phyloP scores from a whole-genome alignment of 257 asterid species.

The Solanum paucissectum region DNA sequence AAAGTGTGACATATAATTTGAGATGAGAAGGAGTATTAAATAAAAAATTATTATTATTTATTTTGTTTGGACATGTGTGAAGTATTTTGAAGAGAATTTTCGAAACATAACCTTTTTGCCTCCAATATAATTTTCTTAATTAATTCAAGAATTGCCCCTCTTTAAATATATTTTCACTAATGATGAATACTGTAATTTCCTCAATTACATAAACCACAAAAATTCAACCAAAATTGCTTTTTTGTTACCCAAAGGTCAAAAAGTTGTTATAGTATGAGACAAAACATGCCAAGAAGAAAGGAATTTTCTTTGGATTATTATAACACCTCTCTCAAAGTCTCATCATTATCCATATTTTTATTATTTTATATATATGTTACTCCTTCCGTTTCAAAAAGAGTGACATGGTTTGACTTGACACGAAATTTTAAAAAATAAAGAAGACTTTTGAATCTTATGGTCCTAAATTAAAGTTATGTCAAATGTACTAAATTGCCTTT shows the following conservation, averaged over 20 bases:
- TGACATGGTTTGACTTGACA: too few species aligned
- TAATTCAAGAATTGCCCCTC: background rate
- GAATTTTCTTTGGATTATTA: slow-evolving; percentile 3
- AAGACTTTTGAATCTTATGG: too few species aligned
- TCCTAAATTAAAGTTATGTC: too few species aligned
- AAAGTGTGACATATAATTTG: background rate
- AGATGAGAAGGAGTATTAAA: background rate
- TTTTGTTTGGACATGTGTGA: background rate
- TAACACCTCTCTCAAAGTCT: slow-evolving; percentile 9
- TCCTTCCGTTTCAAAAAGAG: too few species aligned
- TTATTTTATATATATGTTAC: background rate
- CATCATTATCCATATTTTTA: slow-evolving; percentile 2
- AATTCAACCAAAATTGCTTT: slow-evolving; percentile 4
- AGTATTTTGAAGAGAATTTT: background rate
- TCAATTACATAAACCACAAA: background rate
- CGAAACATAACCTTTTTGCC: background rate
- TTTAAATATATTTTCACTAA: background rate
- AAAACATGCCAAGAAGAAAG: slow-evolving; percentile 19
- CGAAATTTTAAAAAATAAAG: too few species aligned
- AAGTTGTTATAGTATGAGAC: slow-evolving; percentile 17
- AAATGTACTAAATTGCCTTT: too few species aligned
- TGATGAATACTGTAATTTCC: background rate
- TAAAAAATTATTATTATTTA: background rate
- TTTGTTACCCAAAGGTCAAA: slow-evolving; percentile 13
- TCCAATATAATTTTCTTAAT: background rate